These are phyloP conservation scores for Cryptococcus wingfieldii DNA, from an alignment of 1,284 basidiomycete species.

Conservation along the genomic window DNA sequence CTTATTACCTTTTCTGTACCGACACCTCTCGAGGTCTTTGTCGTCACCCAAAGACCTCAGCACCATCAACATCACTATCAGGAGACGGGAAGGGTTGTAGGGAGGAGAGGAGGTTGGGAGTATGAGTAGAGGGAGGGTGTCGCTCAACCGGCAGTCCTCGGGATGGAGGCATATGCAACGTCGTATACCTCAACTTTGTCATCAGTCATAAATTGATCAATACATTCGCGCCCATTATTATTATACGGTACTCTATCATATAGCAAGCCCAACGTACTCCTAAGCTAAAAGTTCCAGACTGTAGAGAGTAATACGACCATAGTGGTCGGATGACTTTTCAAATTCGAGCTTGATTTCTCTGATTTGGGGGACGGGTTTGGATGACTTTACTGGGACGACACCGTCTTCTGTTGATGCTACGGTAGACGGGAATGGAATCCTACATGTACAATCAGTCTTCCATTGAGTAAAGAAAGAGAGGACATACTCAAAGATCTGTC, in stretches of 20 bases:
- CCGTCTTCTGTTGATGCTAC: conserved; percentile 5
- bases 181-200: neutral
- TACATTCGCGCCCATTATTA: no score
- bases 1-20: neutral
- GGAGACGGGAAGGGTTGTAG: neutral
- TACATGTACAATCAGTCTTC: neutral
- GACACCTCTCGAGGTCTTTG: conserved; percentile 1
- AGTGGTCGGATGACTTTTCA: conserved; percentile 45
- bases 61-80: no score
- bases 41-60: neutral
- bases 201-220: neutral
- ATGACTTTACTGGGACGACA: neutral
- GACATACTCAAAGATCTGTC: conserved; percentile 46
- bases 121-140: neutral
- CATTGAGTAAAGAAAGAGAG: neutral
- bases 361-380: no score
- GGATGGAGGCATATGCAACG: neutral
- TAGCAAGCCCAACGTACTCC: no score
- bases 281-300: conserved; percentile 31
- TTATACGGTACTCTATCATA: neutral
- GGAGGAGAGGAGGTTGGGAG: neutral
- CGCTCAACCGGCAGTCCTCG: neutral
- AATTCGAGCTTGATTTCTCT: conserved; percentile 45
- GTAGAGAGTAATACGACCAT: conserved; percentile 48
- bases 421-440: conserved; percentile 14